phyloP scores from a whole-genome alignment of 2,329 filamentous ascomycete genomes.

The Pestalotiopsis sp. region DNA sequence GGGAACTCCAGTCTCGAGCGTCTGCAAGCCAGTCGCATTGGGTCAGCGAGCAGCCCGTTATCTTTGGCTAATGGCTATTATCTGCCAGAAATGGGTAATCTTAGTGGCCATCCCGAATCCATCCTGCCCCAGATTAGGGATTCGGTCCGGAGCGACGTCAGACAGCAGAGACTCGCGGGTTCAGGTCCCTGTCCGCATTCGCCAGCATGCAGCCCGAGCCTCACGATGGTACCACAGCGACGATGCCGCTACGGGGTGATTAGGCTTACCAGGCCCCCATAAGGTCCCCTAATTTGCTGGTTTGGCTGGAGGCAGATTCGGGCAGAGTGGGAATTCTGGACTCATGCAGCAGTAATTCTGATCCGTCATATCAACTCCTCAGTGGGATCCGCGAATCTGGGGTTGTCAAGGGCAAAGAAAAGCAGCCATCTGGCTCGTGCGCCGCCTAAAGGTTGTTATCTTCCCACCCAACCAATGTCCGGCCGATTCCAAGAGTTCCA shows the following conservation, averaged over 20 bases:
- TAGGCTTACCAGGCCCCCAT: background rate
- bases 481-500: background rate
- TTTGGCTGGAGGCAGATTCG: too few species aligned
- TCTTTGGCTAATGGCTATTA: background rate
- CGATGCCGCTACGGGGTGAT: background rate
- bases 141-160: background rate
- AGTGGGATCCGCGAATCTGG: constrained; percentile 1
- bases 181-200: background rate
- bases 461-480: background rate
- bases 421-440: background rate
- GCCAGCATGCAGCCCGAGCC: background rate
- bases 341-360: constrained; percentile 1
- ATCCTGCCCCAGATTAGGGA: background rate
- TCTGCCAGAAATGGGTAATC: background rate
- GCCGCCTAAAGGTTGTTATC: background rate
- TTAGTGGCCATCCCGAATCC: background rate
- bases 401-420: background rate
- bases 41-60: background rate
- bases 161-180: background rate
- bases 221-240: background rate
- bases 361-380: constrained; percentile 7
- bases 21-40: background rate
- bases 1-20: background rate
- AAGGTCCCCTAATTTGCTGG: background rate
- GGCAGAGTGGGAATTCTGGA: background rate